phyloP scores from a whole-genome alignment of 169 alveolate genomes.

The Besnoitia besnoiti region DNA sequence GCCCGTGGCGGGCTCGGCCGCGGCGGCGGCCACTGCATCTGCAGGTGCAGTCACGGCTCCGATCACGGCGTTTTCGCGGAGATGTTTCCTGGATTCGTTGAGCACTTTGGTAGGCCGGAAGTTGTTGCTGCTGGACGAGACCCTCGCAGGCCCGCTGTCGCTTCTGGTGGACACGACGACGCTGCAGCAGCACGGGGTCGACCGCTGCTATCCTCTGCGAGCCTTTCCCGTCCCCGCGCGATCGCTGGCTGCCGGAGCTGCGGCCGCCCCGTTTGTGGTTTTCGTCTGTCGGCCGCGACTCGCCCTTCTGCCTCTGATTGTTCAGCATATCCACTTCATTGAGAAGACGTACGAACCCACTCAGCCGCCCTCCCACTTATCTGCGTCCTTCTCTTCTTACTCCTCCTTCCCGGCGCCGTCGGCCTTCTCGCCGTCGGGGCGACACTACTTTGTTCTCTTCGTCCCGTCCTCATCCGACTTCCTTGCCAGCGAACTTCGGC shows the following conservation, averaged over 20 bases:
- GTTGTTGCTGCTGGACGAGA: slow-evolving; percentile 54
- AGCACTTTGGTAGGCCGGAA: slow-evolving; percentile 51
- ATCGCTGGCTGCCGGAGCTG: slow-evolving; percentile 38
- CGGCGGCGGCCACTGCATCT: slow-evolving; percentile 12
- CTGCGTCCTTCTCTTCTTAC: background rate
- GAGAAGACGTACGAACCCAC: slow-evolving; percentile 52
- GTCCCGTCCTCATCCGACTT: slow-evolving; percentile 53
- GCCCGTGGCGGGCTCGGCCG: too few relatives aligned
- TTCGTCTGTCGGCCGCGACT: slow-evolving; percentile 60
- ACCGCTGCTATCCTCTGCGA: slow-evolving; percentile 58
- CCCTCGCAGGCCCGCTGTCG: slow-evolving; percentile 59
- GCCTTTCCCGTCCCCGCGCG: slow-evolving; percentile 42
- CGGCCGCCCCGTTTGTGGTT: slow-evolving; percentile 47
- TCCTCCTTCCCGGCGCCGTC: slow-evolving; percentile 51
- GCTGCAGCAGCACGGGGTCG: slow-evolving; percentile 68
- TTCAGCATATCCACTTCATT: slow-evolving; percentile 40
- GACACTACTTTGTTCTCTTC: slow-evolving; percentile 44
- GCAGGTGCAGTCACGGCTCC: slow-evolving; percentile 28
- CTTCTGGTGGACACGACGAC: slow-evolving; percentile 41
- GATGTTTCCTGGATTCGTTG: slow-evolving; percentile 48
- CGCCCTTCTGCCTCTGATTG: slow-evolving; percentile 51
- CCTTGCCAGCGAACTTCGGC: slow-evolving; percentile 51
- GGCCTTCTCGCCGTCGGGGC: slow-evolving; percentile 29
- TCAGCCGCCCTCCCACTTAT: slow-evolving; percentile 40
- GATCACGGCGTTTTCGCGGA: background rate